Conservation (phyloP, 2,329 filamentous ascomycete species). For the Neurospora sp. region DNA sequence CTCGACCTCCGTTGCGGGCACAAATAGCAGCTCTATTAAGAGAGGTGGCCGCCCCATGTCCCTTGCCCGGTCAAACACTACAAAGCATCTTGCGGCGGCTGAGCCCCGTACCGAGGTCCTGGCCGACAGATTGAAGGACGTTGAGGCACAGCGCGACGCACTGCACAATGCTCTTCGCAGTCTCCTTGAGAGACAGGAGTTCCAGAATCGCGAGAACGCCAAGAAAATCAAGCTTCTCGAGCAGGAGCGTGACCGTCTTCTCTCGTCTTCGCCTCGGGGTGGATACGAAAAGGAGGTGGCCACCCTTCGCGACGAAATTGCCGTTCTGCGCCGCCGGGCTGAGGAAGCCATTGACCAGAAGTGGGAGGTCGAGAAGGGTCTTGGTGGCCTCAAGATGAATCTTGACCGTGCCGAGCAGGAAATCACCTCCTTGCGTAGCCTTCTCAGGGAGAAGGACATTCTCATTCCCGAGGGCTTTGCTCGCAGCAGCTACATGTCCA, state of each 20-base stretch:
- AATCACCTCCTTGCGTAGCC: slow-evolving; percentile 67
- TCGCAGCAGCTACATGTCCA: slow-evolving; percentile 25
- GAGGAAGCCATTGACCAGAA: slow-evolving; percentile 94
- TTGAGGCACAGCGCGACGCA: slow-evolving; percentile 88
- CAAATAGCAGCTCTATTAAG: slow-evolving; percentile 26
- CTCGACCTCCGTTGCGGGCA: slow-evolving; percentile 58
- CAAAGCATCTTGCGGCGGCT: slow-evolving; percentile 31
- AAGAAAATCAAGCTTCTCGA: slow-evolving; percentile 74
- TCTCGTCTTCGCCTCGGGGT: slow-evolving; percentile 59
- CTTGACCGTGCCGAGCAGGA: slow-evolving; percentile 92
- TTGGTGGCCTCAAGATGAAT: slow-evolving; percentile 88
- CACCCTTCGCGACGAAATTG: slow-evolving; percentile 74
- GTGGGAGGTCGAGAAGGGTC: slow-evolving; percentile 87
- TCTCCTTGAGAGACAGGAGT: slow-evolving; percentile 74
- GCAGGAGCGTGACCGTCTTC: slow-evolving; percentile 64
- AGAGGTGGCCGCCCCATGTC: slow-evolving; percentile 25
- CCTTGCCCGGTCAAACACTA: slow-evolving; percentile 45
- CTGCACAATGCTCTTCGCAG: slow-evolving; percentile 80
- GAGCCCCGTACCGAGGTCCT: slow-evolving; percentile 56
- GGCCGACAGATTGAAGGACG: slow-evolving; percentile 76
- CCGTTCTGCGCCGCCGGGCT: slow-evolving; percentile 70
- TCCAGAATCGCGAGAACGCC: slow-evolving; percentile 72
- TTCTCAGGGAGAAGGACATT: slow-evolving; percentile 78
- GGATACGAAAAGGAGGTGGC: slow-evolving; percentile 80
- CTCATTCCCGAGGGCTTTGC: slow-evolving; percentile 54